phyloP scores from a whole-genome alignment of 2,329 filamentous ascomycete species.

The Xylaria sp. region DNA sequence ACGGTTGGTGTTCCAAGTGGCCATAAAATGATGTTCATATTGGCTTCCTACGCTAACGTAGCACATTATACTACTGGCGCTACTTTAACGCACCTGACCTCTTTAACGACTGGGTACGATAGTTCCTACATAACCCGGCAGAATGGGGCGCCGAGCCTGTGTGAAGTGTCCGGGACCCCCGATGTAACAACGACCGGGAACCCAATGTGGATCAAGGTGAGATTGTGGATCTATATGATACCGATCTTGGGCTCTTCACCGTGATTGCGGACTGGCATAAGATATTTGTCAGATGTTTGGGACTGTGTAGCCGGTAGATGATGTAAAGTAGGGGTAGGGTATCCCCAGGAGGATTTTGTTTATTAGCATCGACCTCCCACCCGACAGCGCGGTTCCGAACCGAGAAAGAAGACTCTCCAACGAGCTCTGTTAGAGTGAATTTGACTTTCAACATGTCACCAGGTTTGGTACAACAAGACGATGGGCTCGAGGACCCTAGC shows the following conservation, averaged over 20 bases:
- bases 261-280: slow-evolving; percentile 27
- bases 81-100: neutral
- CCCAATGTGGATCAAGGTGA: slow-evolving; percentile 29
- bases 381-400: slow-evolving; percentile 23
- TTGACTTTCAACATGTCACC: slow-evolving; percentile 30
- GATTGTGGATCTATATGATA: slow-evolving; percentile 23
- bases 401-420: slow-evolving; percentile 14
- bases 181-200: slow-evolving; percentile 12
- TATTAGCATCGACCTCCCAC: slow-evolving; percentile 28
- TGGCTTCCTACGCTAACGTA: neutral
- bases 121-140: slow-evolving; percentile 7
- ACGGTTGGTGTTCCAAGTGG: neutral
- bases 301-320: slow-evolving; percentile 12
- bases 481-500: slow-evolving; percentile 18
- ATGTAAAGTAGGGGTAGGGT: slow-evolving; percentile 11
- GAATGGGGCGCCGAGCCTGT: slow-evolving; percentile 19
- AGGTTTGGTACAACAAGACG: slow-evolving; percentile 30
- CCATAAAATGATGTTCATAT: neutral
- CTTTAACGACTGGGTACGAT: neutral
- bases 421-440: slow-evolving; percentile 12
- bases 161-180: slow-evolving; percentile 5
- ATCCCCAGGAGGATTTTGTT: neutral
- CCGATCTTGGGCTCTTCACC: slow-evolving; percentile 25
- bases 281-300: slow-evolving; percentile 26
- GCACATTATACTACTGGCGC: neutral